Conservation (phyloP, 257 asterid genomes). For the Thymus quinquecostatus region DNA sequence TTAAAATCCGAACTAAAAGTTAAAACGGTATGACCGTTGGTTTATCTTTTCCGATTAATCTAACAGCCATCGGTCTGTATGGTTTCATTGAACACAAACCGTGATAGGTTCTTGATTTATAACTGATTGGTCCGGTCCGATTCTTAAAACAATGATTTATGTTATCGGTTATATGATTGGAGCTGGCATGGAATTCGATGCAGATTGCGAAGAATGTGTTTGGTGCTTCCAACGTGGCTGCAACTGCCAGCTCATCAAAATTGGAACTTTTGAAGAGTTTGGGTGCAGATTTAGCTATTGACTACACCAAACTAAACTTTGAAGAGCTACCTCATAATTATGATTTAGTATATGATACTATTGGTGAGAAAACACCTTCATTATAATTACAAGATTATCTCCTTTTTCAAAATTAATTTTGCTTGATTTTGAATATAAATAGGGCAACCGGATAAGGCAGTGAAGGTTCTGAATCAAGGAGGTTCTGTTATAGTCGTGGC, state of each 20-base stretch:
- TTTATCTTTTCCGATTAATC: too few relatives aligned
- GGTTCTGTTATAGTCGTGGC: conserved; percentile 61
- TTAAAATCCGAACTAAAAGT: too few relatives aligned
- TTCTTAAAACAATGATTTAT: too few relatives aligned
- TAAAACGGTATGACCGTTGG: too few relatives aligned
- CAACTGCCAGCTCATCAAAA: conserved; percentile 71
- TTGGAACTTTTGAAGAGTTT: conserved; percentile 63
- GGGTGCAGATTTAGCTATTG: conserved; percentile 82
- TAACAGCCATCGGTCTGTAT: too few relatives aligned
- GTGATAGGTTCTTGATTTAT: too few relatives aligned
- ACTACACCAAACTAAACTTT: conserved; percentile 75
- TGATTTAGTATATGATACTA: conserved; percentile 79
- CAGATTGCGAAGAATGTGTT: not conserved
- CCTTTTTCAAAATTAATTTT: not conserved
- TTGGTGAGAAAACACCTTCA: conserved; percentile 46
- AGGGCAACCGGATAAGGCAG: conserved; percentile 79
- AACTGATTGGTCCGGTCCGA: too few relatives aligned
- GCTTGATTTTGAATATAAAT: not conserved
- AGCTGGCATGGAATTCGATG: not conserved
- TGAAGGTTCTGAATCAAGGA: conserved; percentile 76
- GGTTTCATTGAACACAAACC: too few relatives aligned
- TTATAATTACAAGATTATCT: too few relatives aligned
- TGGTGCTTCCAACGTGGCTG: conserved; percentile 73
- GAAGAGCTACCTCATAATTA: conserved; percentile 71
- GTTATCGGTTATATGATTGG: too few relatives aligned